phyloP scores from a whole-genome alignment of 495 filamentous ascomycete species.

The Aspergillus funiculosus region DNA sequence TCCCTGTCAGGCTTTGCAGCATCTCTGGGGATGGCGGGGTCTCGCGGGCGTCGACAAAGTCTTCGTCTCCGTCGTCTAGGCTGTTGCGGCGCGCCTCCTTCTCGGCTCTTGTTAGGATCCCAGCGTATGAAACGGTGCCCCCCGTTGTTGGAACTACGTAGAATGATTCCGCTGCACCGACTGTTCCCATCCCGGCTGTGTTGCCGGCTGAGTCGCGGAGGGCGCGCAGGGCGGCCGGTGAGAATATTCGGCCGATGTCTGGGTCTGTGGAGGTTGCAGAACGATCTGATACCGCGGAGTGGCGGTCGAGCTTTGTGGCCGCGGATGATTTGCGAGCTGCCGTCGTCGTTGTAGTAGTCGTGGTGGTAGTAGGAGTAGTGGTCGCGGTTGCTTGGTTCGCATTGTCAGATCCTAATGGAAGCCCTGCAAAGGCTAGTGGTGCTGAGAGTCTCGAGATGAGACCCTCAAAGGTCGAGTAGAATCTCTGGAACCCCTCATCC shows the following conservation, averaged over 20 bases:
- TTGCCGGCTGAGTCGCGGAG: conserved; percentile 48
- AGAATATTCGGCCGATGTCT: conserved; percentile 72
- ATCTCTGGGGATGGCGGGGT: conserved; percentile 50
- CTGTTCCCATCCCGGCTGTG: conserved; percentile 31
- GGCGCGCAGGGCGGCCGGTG: conserved; percentile 70
- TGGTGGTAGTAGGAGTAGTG: too few species aligned
- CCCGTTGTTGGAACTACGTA: conserved; percentile 91
- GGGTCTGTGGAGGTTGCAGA: conserved; percentile 48
- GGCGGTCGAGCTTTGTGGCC: conserved; percentile 35
- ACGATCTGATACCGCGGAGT: conserved; percentile 36
- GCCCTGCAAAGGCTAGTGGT: conserved; percentile 83
- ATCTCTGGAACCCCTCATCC: conserved; percentile 82
- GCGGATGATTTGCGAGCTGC: conserved; percentile 34
- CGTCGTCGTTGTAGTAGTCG: too few species aligned
- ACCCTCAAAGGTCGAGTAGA: conserved; percentile 82
- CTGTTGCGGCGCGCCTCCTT: conserved; percentile 51
- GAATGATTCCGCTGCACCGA: conserved; percentile 69
- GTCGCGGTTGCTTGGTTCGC: conserved; percentile 32
- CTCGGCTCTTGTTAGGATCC: conserved; percentile 68
- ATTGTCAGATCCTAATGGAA: conserved; percentile 64
- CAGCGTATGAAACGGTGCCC: conserved; percentile 83
- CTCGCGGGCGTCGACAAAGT: conserved; percentile 85
- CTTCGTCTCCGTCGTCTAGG: conserved; percentile 60
- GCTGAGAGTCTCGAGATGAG: conserved; percentile 81
- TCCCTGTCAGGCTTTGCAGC: conserved; percentile 27